These are phyloP conservation scores for Dichomitus squalens DNA, from an alignment of 1,284 basidiomycete genomes.

Conservation along the genomic window DNA sequence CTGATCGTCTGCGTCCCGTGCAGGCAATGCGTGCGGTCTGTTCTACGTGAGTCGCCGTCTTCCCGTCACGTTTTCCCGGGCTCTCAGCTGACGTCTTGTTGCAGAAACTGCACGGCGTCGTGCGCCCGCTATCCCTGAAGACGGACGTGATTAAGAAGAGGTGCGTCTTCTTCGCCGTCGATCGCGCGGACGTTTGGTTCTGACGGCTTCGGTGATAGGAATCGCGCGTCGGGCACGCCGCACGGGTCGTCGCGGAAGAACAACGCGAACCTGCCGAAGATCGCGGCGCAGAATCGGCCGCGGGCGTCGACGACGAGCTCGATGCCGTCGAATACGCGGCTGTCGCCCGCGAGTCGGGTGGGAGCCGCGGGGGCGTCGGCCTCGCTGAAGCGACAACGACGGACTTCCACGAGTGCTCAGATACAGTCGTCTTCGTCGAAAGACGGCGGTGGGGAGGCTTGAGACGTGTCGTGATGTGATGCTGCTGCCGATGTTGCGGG, in stretches of 20 bases:
- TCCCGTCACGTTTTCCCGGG: conserved; percentile 5
- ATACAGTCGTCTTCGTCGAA: conserved; percentile 35
- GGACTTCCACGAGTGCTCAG: conserved; percentile 62
- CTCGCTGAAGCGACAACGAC: conserved; percentile 78
- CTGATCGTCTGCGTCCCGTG: background rate
- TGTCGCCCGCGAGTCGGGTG: conserved; percentile 38
- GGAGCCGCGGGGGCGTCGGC: conserved; percentile 35
- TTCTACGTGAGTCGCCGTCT: conserved; percentile 73
- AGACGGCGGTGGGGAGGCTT: conserved; percentile 34
- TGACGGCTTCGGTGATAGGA: conserved; percentile 47
- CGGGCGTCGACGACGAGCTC: conserved; percentile 65
- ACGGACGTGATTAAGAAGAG: conserved; percentile 98
- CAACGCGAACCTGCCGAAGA: conserved; percentile 60
- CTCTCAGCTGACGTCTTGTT: conserved; percentile 10
- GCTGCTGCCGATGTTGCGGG: conserved; percentile 2
- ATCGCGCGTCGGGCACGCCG: conserved; percentile 75
- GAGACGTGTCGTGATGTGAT: conserved; percentile 17
- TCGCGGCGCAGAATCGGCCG: conserved; percentile 68
- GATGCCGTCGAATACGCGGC: conserved; percentile 47
- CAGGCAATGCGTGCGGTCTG: conserved; percentile 85
- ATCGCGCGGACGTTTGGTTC: background rate
- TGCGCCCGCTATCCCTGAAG: conserved; percentile 91
- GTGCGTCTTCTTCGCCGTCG: conserved; percentile 45
- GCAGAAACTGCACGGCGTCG: conserved; percentile 94
- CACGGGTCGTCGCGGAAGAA: conserved; percentile 65